A percentile compares a stretch with the other conserved stretches of the same genome.
These are phyloP conservation scores for Tilletiaria anomala DNA, from an alignment of 1,284 basidiomycete genomes.

Conservation along the genomic window DNA sequence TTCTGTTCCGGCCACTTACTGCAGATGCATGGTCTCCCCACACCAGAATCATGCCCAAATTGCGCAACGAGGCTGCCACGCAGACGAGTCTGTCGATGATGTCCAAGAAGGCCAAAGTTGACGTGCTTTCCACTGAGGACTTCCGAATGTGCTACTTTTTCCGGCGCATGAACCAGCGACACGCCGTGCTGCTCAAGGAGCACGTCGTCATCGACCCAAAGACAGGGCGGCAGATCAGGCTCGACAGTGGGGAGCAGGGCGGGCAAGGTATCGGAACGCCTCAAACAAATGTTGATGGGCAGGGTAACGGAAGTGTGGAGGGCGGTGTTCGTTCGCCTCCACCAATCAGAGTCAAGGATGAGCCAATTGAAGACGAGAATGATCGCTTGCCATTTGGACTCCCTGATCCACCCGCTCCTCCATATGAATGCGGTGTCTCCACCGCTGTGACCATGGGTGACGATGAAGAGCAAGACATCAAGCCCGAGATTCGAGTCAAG, in stretches of 20 bases:
- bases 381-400: slow-evolving; percentile 7
- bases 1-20: not conserved
- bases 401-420: slow-evolving; percentile 6
- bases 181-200: slow-evolving; percentile 40
- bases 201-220: not conserved
- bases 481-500: slow-evolving; percentile 7
- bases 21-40: slow-evolving; percentile 24
- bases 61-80: slow-evolving; percentile 24
- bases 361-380: slow-evolving; percentile 3
- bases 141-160: slow-evolving; percentile 41
- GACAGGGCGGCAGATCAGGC: too few species aligned
- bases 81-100: slow-evolving; percentile 26
- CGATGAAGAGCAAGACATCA: not conserved
- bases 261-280: too few species aligned
- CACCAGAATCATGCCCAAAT: slow-evolving; percentile 35
- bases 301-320: too few species aligned
- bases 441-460: too few species aligned
- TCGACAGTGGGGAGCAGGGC: too few species aligned
- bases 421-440: too few species aligned
- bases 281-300: too few species aligned
- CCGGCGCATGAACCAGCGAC: slow-evolving; percentile 30
- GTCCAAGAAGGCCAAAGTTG: slow-evolving; percentile 6
- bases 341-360: slow-evolving; percentile 12
- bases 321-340: slow-evolving; percentile 1
- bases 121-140: slow-evolving; percentile 9